These are phyloP conservation scores for Heimioporus punctisporus DNA, from an alignment of 1,284 basidiomycete genomes.

Conservation along the genomic window DNA sequence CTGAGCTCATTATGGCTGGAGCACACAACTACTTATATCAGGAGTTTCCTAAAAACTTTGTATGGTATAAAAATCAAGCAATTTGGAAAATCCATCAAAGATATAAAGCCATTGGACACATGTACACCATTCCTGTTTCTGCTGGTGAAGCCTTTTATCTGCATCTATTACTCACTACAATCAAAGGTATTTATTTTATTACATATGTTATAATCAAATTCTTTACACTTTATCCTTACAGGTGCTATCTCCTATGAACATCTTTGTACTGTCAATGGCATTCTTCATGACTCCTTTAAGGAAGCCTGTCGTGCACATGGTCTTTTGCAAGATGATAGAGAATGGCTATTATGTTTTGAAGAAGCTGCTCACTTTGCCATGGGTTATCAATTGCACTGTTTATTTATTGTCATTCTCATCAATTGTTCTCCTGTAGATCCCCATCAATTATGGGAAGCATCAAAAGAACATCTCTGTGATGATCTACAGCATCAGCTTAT, in stretches of 20 bases:
- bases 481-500: conserved; percentile 17
- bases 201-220: no score
- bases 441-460: conserved; percentile 27
- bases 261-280: conserved; percentile 8
- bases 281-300: conserved; percentile 1
- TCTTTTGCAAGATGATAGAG: conserved; percentile 38
- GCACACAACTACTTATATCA: conserved; percentile 39
- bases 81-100: not conserved
- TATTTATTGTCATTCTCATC: conserved; percentile 36
- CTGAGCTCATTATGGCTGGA: conserved; percentile 20
- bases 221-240: not conserved
- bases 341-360: conserved; percentile 35
- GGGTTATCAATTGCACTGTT: conserved; percentile 26
- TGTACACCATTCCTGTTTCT: conserved; percentile 31
- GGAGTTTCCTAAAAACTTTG: conserved; percentile 39
- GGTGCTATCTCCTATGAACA: conserved; percentile 34
- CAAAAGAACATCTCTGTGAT: conserved; percentile 32
- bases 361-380: conserved; percentile 34
- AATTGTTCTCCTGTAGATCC: conserved; percentile 30
- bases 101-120: conserved; percentile 32
- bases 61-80: conserved; percentile 3
- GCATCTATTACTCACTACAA: conserved; percentile 33
- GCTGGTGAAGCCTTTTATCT: conserved; percentile 38
- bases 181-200: conserved; percentile 17
- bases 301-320: conserved; percentile 34